These are phyloP conservation scores for Phoma herbarum DNA, from an alignment of 2,329 filamentous ascomycete genomes.

Conservation along the genomic window DNA sequence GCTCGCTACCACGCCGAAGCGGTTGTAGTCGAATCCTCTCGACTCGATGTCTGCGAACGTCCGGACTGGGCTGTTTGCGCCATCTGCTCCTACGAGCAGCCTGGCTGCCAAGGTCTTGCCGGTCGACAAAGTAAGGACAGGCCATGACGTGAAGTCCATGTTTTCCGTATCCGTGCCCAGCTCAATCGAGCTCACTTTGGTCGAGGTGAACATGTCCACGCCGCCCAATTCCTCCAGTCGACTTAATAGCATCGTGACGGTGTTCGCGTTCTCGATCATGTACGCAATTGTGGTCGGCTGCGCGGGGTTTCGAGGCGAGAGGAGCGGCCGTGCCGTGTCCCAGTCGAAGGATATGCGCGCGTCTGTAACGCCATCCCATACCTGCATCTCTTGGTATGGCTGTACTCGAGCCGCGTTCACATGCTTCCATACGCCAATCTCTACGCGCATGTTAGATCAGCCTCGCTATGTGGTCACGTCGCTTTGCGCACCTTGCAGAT, in stretches of 20 bases:
- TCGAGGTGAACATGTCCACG: constrained; percentile 76
- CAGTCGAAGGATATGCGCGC: constrained; percentile 90
- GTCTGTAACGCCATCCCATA: constrained; percentile 93
- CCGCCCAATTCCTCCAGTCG: constrained; percentile 73
- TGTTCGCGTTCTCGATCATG: constrained; percentile 95
- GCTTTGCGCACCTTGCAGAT: constrained; percentile 66
- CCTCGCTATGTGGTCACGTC: background rate
- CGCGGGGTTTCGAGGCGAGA: constrained; percentile 52
- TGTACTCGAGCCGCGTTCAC: constrained; percentile 78
- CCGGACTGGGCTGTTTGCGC: constrained; percentile 92
- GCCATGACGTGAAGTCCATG: constrained; percentile 85
- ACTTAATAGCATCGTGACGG: constrained; percentile 78
- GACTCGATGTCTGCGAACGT: constrained; percentile 86
- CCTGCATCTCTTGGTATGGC: constrained; percentile 94
- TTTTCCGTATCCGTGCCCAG: constrained; percentile 73
- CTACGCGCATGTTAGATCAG: constrained; percentile 35
- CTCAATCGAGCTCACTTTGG: constrained; percentile 80
- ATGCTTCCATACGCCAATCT: constrained; percentile 86
- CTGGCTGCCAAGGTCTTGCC: constrained; percentile 77
- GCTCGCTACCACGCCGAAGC: constrained; percentile 91
- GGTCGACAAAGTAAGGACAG: constrained; percentile 76
- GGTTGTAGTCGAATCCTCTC: constrained; percentile 90
- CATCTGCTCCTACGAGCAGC: constrained; percentile 90
- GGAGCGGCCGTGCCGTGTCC: constrained; percentile 56
- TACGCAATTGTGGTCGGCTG: constrained; percentile 77